phyloP scores from a whole-genome alignment of 23 red algal species.

The Gracilaria domingensis region DNA sequence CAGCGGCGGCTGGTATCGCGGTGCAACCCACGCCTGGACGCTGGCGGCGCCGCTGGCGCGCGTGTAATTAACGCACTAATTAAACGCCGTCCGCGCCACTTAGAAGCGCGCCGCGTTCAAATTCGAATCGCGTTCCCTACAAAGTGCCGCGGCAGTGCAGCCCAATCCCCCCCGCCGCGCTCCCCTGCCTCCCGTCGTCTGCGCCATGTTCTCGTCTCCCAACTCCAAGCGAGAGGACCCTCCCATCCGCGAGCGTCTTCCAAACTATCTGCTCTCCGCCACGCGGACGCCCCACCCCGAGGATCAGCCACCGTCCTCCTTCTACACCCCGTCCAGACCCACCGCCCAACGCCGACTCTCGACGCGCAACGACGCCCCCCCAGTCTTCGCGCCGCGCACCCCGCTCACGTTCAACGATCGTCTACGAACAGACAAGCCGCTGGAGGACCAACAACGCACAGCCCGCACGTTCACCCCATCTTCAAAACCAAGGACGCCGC shows the following conservation, averaged over 20 bases:
- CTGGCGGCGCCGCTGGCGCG: too few relatives aligned
- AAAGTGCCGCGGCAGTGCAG: too few relatives aligned
- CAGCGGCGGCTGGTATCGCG: too few relatives aligned
- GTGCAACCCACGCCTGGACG: too few relatives aligned
- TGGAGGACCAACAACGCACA: not conserved
- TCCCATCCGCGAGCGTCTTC: conserved; percentile 46
- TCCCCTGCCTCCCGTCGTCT: not conserved
- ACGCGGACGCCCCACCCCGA: not conserved
- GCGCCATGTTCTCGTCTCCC: not conserved
- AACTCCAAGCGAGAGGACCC: not conserved
- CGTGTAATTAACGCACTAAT: not conserved
- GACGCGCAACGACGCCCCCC: not conserved
- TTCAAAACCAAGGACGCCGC: conserved; percentile 44
- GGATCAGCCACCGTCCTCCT: not conserved
- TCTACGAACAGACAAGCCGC: conserved; percentile 26
- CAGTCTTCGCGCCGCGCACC: conserved; percentile 23
- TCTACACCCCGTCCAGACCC: not conserved
- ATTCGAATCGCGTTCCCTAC: conserved; percentile 16
- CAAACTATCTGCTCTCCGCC: conserved; percentile 57
- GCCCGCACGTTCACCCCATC: not conserved
- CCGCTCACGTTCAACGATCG: conserved; percentile 69
- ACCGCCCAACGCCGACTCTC: conserved; percentile 17
- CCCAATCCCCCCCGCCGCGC: too few relatives aligned
- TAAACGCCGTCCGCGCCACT: not conserved
- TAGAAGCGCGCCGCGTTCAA: not conserved